Evolutionary conservation across 305 asterid genomes (phyloP).

Genomic region (Plantago coronopus): DNA sequence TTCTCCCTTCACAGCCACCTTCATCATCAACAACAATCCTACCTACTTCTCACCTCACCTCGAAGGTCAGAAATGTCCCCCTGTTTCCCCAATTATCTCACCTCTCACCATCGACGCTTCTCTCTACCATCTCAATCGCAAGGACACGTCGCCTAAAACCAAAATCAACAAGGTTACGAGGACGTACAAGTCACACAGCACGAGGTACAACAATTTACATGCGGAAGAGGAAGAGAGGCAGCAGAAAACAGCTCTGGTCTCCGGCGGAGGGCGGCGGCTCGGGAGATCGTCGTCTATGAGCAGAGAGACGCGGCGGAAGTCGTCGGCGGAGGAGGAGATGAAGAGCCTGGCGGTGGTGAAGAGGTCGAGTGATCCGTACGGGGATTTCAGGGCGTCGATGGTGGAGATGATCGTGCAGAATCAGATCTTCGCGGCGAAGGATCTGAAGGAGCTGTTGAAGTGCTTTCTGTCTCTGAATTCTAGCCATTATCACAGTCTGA

Average conservation of each 20-base stretch:
- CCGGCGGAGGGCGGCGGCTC: background rate
- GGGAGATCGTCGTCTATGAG: background rate
- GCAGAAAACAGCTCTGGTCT: too few species aligned
- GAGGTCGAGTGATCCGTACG: conserved; percentile 46
- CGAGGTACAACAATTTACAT: background rate
- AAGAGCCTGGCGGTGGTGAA: conserved; percentile 50
- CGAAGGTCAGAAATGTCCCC: conserved; percentile 36
- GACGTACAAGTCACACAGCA: background rate
- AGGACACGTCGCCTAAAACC: background rate
- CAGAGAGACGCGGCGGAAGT: background rate
- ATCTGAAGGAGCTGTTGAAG: conserved; percentile 36
- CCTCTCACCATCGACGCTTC: conserved; percentile 11
- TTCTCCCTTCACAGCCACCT: conserved; percentile 19
- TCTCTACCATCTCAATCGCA: background rate
- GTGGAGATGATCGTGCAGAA: conserved; percentile 53
- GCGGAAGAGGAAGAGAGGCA: background rate
- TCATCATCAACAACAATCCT: conserved; percentile 2
- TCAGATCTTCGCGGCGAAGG: conserved; percentile 37
- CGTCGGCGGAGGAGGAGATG: conserved; percentile 16
- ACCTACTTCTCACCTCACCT: background rate
- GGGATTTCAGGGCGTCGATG: conserved; percentile 50
- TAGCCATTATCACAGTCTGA: conserved; percentile 39
- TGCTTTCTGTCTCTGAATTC: conserved; percentile 45
- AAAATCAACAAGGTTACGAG: background rate
- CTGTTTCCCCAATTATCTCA: conserved; percentile 27